These are phyloP conservation scores for Sugiyamaella qingdaonensis DNA, from an alignment of 805 yeast species.

Conservation along the genomic window DNA sequence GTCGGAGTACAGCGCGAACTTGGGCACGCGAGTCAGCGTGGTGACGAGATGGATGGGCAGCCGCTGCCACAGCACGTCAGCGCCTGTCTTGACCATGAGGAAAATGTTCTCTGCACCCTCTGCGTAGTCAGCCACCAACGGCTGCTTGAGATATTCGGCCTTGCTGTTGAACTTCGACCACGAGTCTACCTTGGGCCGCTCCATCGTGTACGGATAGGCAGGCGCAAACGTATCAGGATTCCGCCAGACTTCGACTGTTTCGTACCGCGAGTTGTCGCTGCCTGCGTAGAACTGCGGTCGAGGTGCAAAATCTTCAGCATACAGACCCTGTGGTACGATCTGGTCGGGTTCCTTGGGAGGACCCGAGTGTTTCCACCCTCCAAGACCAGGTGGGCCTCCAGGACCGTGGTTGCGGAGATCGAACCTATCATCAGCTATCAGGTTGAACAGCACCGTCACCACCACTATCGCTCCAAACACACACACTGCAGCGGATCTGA, in stretches of 20 bases:
- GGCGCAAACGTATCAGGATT: conserved; percentile 10
- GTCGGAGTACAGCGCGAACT: conserved; percentile 36
- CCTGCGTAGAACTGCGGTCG: not conserved
- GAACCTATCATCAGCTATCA: too few relatives aligned
- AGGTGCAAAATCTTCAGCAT: not conserved
- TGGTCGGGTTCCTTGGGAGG: too few relatives aligned
- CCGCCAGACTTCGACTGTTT: conserved; percentile 19
- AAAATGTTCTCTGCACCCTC: conserved; percentile 26
- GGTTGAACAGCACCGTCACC: too few relatives aligned
- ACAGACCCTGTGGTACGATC: not conserved
- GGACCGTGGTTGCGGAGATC: too few relatives aligned
- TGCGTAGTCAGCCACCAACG: conserved; percentile 25
- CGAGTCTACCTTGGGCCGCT: conserved; percentile 2
- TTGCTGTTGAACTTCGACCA: conserved; percentile 8
- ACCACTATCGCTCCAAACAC: too few relatives aligned
- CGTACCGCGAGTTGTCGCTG: conserved; percentile 10
- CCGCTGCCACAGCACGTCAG: conserved; percentile 33
- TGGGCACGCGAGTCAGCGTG: conserved; percentile 29
- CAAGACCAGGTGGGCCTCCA: too few relatives aligned
- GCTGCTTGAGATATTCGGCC: conserved; percentile 23
- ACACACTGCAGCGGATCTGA: too few relatives aligned
- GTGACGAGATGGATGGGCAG: conserved; percentile 34
- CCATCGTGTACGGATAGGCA: conserved; percentile 13
- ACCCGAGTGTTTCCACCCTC: too few relatives aligned
- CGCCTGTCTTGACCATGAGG: conserved; percentile 37